Evolutionary conservation across 208 protist genomes (phyloP).

Genomic region (Strigomonas galati): DNA sequence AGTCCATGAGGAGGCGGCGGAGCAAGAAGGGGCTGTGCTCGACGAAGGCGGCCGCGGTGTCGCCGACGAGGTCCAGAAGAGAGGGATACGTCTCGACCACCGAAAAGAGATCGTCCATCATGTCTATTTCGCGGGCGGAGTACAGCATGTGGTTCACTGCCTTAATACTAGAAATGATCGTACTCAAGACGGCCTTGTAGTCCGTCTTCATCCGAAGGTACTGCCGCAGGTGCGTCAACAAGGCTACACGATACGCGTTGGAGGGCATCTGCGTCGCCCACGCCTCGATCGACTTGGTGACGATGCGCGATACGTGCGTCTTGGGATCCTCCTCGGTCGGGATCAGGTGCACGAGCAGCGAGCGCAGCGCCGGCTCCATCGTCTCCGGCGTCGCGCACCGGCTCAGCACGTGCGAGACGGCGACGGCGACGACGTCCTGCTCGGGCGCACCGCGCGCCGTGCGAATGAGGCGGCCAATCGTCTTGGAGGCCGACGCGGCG

Average conservation of each 20-base stretch:
- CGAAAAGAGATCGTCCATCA: conserved; percentile 42
- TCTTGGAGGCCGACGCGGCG: conserved; percentile 37
- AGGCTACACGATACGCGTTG: conserved; percentile 41
- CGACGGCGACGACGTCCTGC: conserved; percentile 39
- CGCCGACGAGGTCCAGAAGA: conserved; percentile 22
- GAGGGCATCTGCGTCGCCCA: conserved; percentile 52
- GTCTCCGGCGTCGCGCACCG: conserved; percentile 26
- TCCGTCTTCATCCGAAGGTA: conserved; percentile 38
- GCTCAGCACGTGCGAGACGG: conserved; percentile 43
- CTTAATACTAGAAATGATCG: conserved; percentile 44
- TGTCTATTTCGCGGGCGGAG: conserved; percentile 41
- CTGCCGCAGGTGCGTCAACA: conserved; percentile 39
- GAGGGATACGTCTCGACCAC: conserved; percentile 32
- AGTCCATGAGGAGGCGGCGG: conserved; percentile 1
- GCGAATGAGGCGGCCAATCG: conserved; percentile 42
- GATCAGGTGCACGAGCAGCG: conserved; percentile 55
- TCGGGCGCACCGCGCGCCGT: conserved; percentile 35
- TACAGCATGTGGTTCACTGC: conserved; percentile 43
- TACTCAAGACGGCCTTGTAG: conserved; percentile 41
- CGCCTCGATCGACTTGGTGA: conserved; percentile 39
- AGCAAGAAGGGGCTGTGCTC: conserved; percentile 11
- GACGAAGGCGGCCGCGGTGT: conserved; percentile 31
- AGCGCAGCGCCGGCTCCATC: conserved; percentile 44
- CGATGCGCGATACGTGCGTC: conserved; percentile 54
- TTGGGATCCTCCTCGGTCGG: conserved; percentile 37